Base-by-base conservation (phyloP, 164 flowering plant genomes). In the Akebia trifoliata region DNA sequence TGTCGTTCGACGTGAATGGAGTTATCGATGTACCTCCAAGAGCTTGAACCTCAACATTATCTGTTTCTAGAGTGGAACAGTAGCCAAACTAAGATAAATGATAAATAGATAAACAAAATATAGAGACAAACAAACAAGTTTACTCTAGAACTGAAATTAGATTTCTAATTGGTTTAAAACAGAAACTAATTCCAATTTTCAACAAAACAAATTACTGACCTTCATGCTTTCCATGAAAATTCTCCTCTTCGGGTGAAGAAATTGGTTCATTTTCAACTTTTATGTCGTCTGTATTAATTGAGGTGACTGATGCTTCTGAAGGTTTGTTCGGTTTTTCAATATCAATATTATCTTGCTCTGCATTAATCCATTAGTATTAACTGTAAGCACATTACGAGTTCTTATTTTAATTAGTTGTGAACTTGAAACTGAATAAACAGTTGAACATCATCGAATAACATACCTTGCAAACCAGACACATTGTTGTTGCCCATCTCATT, bases 401-500 rank as follows among this genome's bases (percentile, higher is more conserved):
- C 7, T 29, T 9, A 29, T 57, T 21, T 24, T 24, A 12, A 22
- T 31, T 20, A 7, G 30, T 7, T 12, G 50, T 31, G 18, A 25
- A 8, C n/a, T 9, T n/a, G n/a, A n/a, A n/a, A n/a, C n/a, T n/a
- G n/a, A 39, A 47, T 22, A 18, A 20, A 25, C n/a, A 20, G 6
- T 25, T 34, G 10, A 60, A 26, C 17, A 60, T 35, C 25, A 47
- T 28, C 34, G 24, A 20, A 24, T 12, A 52, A 56, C 59, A 46
- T 70, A 82, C 87, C 84, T 71, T 72, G 64, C 26, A 65, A 11
- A 18, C 71, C 79, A 1, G 84, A 65, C 40, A 71, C 63, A 51
- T 74, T 78, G 49, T 20, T 53, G 71, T 79, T 82, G 1, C 82
- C 87, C 84, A 79, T 79, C 67, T 79, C 83, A 67, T 72, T 75